Conservation (phyloP, 1,284 basidiomycete genomes). For the Lentinula novae-zelandiae region DNA sequence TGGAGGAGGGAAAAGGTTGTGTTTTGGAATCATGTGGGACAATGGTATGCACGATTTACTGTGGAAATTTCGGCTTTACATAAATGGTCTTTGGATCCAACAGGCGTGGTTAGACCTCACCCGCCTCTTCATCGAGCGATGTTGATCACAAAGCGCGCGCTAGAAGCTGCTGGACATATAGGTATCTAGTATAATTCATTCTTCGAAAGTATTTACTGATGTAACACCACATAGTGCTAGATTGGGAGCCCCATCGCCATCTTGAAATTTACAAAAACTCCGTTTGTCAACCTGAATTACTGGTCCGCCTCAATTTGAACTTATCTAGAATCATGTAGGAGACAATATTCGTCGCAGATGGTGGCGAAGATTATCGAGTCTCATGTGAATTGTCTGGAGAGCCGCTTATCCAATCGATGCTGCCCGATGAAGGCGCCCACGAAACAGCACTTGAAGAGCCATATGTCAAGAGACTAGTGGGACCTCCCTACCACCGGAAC, state of each 20-base stretch:
- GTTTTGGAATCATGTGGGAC: slow-evolving; percentile 63
- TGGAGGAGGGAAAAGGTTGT: slow-evolving; percentile 50
- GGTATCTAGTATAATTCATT: slow-evolving; percentile 21
- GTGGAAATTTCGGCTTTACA: not conserved
- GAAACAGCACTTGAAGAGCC: slow-evolving; percentile 27
- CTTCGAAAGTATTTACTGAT: slow-evolving; percentile 22
- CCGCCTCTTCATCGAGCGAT: slow-evolving; percentile 51
- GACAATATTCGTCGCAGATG: slow-evolving; percentile 41
- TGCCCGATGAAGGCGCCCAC: slow-evolving; percentile 28
- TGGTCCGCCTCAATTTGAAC: not conserved
- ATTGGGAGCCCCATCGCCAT: slow-evolving; percentile 49
- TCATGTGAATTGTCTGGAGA: slow-evolving; percentile 38
- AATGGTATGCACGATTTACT: slow-evolving; percentile 23
- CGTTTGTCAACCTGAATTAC: slow-evolving; percentile 26
- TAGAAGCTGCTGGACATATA: slow-evolving; percentile 56
- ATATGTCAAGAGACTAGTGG: slow-evolving; percentile 32
- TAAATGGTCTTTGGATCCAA: not conserved
- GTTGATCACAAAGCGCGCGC: slow-evolving; percentile 47
- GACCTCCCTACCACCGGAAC: slow-evolving; percentile 27
- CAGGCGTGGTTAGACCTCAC: slow-evolving; percentile 35
- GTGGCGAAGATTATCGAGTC: slow-evolving; percentile 36
- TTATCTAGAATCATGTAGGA: slow-evolving; percentile 25
- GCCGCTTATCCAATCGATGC: slow-evolving; percentile 39
- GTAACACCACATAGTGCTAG: slow-evolving; percentile 26
- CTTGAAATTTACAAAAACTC: slow-evolving; percentile 46